Evolutionary conservation across 139 green algal species (phyloP).

Genomic region (Gonium pectorale): DNA sequence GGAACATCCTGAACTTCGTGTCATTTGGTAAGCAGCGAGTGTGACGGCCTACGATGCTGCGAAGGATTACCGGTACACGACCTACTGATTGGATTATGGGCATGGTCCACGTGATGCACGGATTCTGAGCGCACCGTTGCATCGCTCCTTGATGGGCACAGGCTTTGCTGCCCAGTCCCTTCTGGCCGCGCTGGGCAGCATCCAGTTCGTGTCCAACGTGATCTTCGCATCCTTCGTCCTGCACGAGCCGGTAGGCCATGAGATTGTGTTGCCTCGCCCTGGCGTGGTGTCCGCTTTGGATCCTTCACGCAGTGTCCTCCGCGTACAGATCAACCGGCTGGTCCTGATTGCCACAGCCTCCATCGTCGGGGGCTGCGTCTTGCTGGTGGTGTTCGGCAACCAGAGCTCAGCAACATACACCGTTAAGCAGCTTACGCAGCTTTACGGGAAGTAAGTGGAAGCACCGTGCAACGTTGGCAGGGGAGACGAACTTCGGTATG

Average conservation of each 20-base stretch:
- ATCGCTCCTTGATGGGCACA: conserved; percentile 48
- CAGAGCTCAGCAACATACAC: conserved; percentile 76
- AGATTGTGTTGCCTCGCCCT: not conserved
- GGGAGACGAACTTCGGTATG: too few relatives aligned
- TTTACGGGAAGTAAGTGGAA: conserved; percentile 70
- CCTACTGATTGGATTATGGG: too few relatives aligned
- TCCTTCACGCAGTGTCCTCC: not conserved
- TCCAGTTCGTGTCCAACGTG: conserved; percentile 93
- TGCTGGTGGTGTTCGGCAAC: conserved; percentile 91
- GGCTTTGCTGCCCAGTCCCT: conserved; percentile 90
- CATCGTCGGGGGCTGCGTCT: conserved; percentile 85
- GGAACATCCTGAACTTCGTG: conserved; percentile 85
- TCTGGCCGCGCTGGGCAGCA: conserved; percentile 82
- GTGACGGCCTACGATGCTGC: too few relatives aligned
- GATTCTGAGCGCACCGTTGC: not conserved
- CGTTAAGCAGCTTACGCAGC: conserved; percentile 71
- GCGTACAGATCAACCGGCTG: conserved; percentile 48
- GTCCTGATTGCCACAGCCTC: conserved; percentile 78
- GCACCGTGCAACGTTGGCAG: too few relatives aligned
- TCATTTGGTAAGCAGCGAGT: conserved; percentile 64
- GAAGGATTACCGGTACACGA: too few relatives aligned
- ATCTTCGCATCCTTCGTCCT: conserved; percentile 85
- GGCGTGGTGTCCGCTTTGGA: not conserved
- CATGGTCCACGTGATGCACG: too few relatives aligned
- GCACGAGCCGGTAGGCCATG: conserved; percentile 74